Evolutionary conservation across 2,329 filamentous ascomycete species (phyloP).

Genomic region (Verticillium albo-atrum): DNA sequence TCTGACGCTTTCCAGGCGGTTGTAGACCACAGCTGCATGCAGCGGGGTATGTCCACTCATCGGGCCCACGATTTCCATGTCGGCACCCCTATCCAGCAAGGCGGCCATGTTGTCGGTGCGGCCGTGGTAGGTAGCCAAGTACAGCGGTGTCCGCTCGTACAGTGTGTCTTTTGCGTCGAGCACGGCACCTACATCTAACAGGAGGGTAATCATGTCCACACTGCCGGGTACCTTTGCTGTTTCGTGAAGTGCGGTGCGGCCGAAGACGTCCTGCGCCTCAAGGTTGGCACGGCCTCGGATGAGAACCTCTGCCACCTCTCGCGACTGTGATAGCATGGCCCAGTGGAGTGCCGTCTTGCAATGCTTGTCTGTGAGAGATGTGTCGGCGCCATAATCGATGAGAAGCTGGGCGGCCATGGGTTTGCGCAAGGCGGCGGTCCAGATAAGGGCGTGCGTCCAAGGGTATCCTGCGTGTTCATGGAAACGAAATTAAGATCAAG

Average conservation of each 20-base stretch:
- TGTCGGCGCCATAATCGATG: not conserved
- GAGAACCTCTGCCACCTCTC: not conserved
- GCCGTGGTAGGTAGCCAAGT: not conserved
- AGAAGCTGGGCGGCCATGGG: not conserved
- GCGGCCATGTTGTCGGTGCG: not conserved
- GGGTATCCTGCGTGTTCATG: not conserved
- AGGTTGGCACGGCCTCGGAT: conserved; percentile 15
- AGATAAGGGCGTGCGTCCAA: not conserved
- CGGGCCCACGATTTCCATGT: not conserved
- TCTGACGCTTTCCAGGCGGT: not conserved
- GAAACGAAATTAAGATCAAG: not conserved
- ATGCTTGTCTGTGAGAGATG: not conserved
- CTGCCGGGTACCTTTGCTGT: not conserved
- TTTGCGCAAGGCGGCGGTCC: not conserved
- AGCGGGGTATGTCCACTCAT: not conserved
- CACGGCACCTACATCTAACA: not conserved
- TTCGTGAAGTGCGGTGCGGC: conserved; percentile 10
- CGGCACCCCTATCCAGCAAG: not conserved
- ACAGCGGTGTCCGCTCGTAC: not conserved
- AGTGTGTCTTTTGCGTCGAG: not conserved
- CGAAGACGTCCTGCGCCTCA: conserved; percentile 18
- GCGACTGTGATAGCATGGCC: not conserved
- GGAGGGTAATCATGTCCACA: not conserved
- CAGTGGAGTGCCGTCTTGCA: not conserved
- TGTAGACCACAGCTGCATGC: not conserved